These are phyloP conservation scores for Oropetium thomaeum DNA, from an alignment of 176 grass and related monocot species.

Conservation along the genomic window DNA sequence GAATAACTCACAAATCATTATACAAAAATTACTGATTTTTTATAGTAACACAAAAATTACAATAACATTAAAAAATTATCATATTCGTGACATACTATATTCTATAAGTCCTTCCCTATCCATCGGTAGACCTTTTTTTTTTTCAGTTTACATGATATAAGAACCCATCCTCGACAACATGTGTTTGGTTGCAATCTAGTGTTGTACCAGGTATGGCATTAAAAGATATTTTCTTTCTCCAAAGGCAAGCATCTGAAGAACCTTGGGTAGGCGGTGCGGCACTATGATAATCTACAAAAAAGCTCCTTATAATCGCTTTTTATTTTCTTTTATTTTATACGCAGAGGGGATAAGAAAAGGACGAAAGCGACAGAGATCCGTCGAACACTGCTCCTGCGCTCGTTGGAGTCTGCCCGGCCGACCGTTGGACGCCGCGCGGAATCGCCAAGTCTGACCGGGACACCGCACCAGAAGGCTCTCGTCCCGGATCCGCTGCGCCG, in stretches of 20 bases:
- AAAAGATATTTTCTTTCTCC: no score
- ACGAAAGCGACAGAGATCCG: slow-evolving; percentile 13
- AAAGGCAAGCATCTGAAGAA: neutral
- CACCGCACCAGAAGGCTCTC: neutral
- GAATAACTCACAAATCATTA: no score
- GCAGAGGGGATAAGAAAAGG: neutral
- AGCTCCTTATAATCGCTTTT: neutral
- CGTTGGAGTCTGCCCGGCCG: neutral
- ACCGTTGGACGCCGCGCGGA: neutral
- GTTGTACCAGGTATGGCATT: no score
- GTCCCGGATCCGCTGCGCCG: neutral
- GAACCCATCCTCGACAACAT: no score
- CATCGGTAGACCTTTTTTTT: no score
- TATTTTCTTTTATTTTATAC: neutral
- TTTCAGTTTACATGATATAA: no score
- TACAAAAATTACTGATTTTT: no score
- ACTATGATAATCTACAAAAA: neutral
- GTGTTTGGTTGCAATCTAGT: no score
- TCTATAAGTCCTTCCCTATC: no score
- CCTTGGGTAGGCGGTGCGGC: neutral
- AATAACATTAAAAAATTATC: no score
- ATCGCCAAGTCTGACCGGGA: slow-evolving; percentile 9
- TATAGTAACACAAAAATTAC: no score
- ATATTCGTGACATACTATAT: no score
- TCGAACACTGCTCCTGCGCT: neutral